phyloP scores from a whole-genome alignment of 345 rosid genomes.

The Excoecaria cochinchinensis region DNA sequence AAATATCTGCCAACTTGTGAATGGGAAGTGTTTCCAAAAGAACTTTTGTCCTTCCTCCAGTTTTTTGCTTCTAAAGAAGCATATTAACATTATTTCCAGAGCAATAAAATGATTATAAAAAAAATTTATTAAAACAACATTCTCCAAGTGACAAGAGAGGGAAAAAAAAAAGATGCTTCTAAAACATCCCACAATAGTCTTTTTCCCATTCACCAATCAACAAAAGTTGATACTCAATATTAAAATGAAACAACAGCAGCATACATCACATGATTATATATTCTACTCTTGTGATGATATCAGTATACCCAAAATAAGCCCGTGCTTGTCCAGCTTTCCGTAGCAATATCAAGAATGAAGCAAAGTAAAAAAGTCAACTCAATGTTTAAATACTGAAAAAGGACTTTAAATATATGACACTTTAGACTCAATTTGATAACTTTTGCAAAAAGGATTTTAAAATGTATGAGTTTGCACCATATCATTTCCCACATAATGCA shows the following conservation, averaged over 20 bases:
- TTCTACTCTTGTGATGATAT: not conserved
- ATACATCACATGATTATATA: not conserved
- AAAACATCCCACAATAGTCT: not conserved
- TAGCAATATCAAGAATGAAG: not conserved
- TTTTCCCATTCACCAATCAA: not conserved
- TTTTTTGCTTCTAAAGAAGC: conserved; percentile 72
- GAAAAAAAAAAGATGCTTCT: not conserved
- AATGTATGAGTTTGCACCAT: not conserved
- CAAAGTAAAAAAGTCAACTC: not conserved
- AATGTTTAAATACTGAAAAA: too few species aligned
- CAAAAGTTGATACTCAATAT: not conserved
- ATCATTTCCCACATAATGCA: not conserved
- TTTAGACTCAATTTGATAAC: too few species aligned
- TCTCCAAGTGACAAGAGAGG: conserved; percentile 9
- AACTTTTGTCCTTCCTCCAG: conserved; percentile 92
- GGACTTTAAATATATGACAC: too few species aligned
- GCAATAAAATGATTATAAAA: not conserved
- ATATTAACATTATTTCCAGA: conserved; percentile 11
- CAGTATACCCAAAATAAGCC: not conserved
- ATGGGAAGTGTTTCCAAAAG: conserved; percentile 96
- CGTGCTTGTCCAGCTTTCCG: not conserved
- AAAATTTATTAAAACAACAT: not conserved
- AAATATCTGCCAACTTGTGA: conserved; percentile 97
- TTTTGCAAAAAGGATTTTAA: not conserved
- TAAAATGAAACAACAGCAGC: not conserved